phyloP scores from a whole-genome alignment of 2,329 filamentous ascomycete species.

The Cladosporium sp. region DNA sequence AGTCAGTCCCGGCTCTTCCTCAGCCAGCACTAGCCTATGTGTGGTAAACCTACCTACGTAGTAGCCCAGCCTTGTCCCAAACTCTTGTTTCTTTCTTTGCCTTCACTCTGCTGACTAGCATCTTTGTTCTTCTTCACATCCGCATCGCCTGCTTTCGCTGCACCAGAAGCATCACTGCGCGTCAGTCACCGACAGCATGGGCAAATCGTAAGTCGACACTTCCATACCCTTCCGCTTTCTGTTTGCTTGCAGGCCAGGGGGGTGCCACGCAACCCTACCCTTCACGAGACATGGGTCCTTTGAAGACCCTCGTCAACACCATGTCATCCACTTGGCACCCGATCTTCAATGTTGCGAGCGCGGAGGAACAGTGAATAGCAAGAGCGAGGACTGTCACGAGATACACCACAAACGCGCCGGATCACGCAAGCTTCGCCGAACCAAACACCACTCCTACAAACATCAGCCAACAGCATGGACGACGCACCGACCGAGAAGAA shows the following conservation, averaged over 20 bases:
- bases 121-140: background rate
- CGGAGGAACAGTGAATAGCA: background rate
- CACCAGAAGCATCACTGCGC: background rate
- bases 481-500: slow-evolving; percentile 18
- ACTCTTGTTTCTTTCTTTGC: background rate
- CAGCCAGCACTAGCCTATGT: background rate
- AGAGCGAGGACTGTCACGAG: background rate
- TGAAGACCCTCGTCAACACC: background rate
- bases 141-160: background rate
- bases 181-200: slow-evolving; percentile 9
- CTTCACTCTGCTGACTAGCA: background rate
- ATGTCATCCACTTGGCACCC: background rate
- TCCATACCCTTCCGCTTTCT: slow-evolving; percentile 4
- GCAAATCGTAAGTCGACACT: slow-evolving; percentile 15
- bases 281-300: background rate
- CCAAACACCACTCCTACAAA: background rate
- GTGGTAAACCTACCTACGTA: background rate
- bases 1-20: background rate
- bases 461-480: slow-evolving; percentile 16
- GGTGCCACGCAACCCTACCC: background rate
- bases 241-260: slow-evolving; percentile 1
- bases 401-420: background rate
- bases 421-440: background rate
- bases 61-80: slow-evolving; percentile 4
- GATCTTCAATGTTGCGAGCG: slow-evolving; percentile 4